Percentiles rank a stretch among this genome's conserved stretches.
Evolutionary conservation across 306 rosid species (phyloP).

Genomic region (Quercus rubra): DNA sequence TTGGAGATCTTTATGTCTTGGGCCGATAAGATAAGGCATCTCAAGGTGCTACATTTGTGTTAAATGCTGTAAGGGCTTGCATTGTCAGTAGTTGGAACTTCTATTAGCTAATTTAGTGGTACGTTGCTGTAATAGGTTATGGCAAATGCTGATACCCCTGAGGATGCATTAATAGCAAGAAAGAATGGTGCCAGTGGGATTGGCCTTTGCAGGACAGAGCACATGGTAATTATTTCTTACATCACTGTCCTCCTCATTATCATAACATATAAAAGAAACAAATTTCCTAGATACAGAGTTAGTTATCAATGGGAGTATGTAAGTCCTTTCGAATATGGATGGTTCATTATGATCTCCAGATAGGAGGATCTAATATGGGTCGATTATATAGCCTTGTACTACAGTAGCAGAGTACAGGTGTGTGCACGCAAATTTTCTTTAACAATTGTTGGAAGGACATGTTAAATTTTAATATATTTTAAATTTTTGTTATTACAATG

Average conservation of each 20-base stretch:
- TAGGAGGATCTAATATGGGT: background rate
- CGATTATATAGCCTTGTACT: too few relatives aligned
- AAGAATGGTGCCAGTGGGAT: conserved; percentile 91
- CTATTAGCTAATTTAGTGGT: background rate
- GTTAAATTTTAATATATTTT: background rate
- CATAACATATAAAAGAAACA: background rate
- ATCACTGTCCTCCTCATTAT: background rate
- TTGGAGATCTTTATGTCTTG: conserved; percentile 90
- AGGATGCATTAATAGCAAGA: conserved; percentile 83
- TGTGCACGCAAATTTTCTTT: background rate
- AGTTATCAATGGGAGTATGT: background rate
- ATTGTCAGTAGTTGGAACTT: conserved; percentile 18
- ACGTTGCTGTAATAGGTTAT: conserved; percentile 53
- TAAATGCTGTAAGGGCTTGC: conserved; percentile 14
- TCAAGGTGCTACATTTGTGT: conserved; percentile 55
- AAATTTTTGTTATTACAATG: background rate
- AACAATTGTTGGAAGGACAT: background rate
- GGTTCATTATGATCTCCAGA: background rate
- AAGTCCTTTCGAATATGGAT: background rate
- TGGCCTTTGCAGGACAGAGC: conserved; percentile 98
- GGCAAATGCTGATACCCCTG: conserved; percentile 99
- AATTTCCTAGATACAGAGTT: background rate
- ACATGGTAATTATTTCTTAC: conserved; percentile 59
- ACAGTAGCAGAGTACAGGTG: background rate
- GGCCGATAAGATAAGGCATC: conserved; percentile 80